Percentiles rank a stretch among this genome's conserved stretches.
These are phyloP conservation scores for Paraleonurus japonicus DNA, from an alignment of 257 asterid species.

Conservation along the genomic window DNA sequence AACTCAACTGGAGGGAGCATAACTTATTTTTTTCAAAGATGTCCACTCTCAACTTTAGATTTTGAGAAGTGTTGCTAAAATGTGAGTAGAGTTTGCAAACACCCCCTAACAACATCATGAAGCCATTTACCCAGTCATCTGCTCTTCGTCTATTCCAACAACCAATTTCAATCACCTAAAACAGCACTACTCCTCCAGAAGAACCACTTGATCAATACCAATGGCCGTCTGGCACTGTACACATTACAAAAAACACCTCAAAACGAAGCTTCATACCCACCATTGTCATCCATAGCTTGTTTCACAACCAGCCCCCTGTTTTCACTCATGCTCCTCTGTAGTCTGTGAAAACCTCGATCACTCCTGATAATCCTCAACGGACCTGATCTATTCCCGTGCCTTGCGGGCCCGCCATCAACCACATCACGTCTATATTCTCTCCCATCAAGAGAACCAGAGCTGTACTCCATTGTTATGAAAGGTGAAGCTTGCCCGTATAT, in stretches of 20 bases:
- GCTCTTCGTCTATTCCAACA: background rate
- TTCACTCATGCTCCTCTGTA: slow-evolving; percentile 83
- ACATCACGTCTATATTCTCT: slow-evolving; percentile 60
- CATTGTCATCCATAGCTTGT: slow-evolving; percentile 53
- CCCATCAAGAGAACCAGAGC: slow-evolving; percentile 80
- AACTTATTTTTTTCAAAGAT: too few relatives aligned
- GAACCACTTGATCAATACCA: background rate
- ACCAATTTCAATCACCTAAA: background rate
- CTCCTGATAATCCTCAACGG: slow-evolving; percentile 71
- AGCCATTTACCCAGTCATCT: background rate
- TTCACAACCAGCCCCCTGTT: slow-evolving; percentile 53
- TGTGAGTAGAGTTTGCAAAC: too few relatives aligned
- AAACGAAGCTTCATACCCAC: slow-evolving; percentile 61
- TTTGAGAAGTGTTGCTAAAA: too few relatives aligned
- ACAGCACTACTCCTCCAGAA: background rate
- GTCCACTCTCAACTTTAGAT: too few relatives aligned
- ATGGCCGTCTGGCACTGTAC: background rate
- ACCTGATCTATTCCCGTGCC: slow-evolving; percentile 77
- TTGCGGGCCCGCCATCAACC: slow-evolving; percentile 45
- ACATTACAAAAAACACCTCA: slow-evolving; percentile 50
- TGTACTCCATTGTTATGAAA: slow-evolving; percentile 91
- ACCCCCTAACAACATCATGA: background rate
- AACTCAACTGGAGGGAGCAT: too few relatives aligned
- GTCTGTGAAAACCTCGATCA: slow-evolving; percentile 55
- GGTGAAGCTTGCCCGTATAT: slow-evolving; percentile 70